These are phyloP conservation scores for Sergeia podlipaevii DNA, from an alignment of 208 protist species.

Conservation along the genomic window DNA sequence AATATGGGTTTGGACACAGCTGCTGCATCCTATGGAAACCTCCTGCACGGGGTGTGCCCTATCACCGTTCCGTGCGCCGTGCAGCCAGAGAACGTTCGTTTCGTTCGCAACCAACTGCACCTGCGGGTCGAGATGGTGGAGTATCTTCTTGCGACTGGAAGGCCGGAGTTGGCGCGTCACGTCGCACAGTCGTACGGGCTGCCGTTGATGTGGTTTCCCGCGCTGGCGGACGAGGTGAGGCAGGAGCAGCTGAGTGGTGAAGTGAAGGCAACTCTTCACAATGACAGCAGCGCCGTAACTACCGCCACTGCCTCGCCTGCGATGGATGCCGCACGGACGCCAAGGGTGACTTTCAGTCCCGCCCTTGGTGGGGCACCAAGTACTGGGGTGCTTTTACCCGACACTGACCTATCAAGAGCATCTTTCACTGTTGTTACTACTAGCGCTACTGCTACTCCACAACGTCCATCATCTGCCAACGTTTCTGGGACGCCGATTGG, in stretches of 20 bases:
- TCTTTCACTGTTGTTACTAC: no score
- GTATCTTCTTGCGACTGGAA: conserved; percentile 75
- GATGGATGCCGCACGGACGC: no score
- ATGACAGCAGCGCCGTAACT: conserved; percentile 1
- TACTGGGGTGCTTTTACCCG: no score
- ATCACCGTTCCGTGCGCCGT: conserved; percentile 45
- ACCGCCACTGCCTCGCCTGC: conserved; percentile 9
- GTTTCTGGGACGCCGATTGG: no score
- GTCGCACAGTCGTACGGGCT: conserved; percentile 59
- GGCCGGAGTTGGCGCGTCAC: conserved; percentile 43
- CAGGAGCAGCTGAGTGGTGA: neutral
- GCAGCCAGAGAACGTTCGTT: conserved; percentile 34
- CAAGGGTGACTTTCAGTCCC: no score
- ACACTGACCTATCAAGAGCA: no score
- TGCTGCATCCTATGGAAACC: conserved; percentile 1
- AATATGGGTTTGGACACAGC: neutral
- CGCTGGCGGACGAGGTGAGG: conserved; percentile 13
- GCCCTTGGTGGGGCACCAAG: no score
- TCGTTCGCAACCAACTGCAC: conserved; percentile 34
- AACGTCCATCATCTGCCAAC: no score
- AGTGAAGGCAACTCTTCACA: conserved; percentile 9
- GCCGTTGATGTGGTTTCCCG: conserved; percentile 72
- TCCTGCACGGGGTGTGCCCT: conserved; percentile 55
- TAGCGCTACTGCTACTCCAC: no score
- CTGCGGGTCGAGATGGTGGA: conserved; percentile 76